Conservation (phyloP, 768 basidiomycete species). For the Termitomyces sp. region DNA sequence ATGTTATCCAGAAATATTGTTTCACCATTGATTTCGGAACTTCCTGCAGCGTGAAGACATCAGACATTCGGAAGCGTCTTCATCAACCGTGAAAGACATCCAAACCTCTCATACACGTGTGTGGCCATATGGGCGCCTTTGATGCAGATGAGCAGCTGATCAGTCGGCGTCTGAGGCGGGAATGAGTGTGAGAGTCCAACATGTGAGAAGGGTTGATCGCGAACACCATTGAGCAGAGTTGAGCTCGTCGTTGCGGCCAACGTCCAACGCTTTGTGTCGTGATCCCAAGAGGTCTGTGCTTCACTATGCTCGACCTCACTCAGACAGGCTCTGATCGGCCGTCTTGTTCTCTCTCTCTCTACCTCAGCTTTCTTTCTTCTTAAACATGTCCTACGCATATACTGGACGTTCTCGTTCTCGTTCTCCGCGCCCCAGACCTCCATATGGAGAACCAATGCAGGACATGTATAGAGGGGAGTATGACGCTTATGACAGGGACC, state of each 20-base stretch:
- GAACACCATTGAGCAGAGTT: constrained; percentile 47
- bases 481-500: constrained; percentile 73
- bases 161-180: constrained; percentile 40
- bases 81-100: not conserved
- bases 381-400: constrained; percentile 82
- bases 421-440: constrained; percentile 62
- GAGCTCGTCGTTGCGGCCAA: constrained; percentile 40
- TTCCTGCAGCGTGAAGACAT: too few relatives aligned
- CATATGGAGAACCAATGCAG: constrained; percentile 53
- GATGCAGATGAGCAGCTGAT: constrained; percentile 12
- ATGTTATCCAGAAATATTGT: not conserved
- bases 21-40: too few relatives aligned
- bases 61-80: not conserved
- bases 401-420: constrained; percentile 84
- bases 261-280: constrained; percentile 46
- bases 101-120: not conserved
- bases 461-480: constrained; percentile 64
- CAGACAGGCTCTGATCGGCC: constrained; percentile 71
- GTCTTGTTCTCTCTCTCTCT: constrained; percentile 56
- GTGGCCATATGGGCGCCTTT: constrained; percentile 14
- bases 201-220: constrained; percentile 48
- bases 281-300: constrained; percentile 89
- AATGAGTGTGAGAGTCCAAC: constrained; percentile 17
- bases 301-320: constrained; percentile 85
- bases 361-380: constrained; percentile 51